phyloP scores from a whole-genome alignment of 2,329 filamentous ascomycete species.

The Fusarium tanahbumbuense region DNA sequence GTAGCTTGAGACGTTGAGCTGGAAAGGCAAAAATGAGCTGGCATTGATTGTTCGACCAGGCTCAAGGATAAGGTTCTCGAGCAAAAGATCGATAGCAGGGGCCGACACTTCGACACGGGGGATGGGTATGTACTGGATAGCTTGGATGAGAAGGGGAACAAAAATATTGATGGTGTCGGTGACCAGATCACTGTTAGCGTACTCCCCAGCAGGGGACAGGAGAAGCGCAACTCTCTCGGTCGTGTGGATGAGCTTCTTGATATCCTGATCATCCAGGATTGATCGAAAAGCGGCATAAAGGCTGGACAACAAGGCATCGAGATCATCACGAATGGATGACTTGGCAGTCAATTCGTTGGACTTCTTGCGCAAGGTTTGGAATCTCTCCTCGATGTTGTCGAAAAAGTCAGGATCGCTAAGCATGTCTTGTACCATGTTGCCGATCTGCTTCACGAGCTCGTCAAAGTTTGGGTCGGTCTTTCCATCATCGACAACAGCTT shows the following conservation, averaged over 20 bases:
- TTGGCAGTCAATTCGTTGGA: slow-evolving; percentile 73
- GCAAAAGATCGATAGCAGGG: slow-evolving; percentile 83
- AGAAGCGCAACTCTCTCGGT: slow-evolving; percentile 75
- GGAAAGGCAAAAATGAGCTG: slow-evolving; percentile 89
- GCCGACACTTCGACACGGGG: slow-evolving; percentile 89
- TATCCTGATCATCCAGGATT: slow-evolving; percentile 76
- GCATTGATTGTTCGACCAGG: slow-evolving; percentile 86
- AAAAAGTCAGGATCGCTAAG: slow-evolving; percentile 89
- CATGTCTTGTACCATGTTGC: slow-evolving; percentile 80
- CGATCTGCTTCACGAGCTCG: slow-evolving; percentile 77
- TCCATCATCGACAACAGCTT: slow-evolving; percentile 77
- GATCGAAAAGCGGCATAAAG: slow-evolving; percentile 74
- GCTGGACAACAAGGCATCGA: slow-evolving; percentile 78
- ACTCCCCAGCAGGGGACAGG: slow-evolving; percentile 72
- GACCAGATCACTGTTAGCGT: slow-evolving; percentile 77
- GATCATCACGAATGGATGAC: slow-evolving; percentile 76
- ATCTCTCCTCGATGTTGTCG: slow-evolving; percentile 72
- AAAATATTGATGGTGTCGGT: slow-evolving; percentile 84
- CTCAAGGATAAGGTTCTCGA: slow-evolving; percentile 92
- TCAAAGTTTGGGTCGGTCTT: slow-evolving; percentile 86
- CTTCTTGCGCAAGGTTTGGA: slow-evolving; percentile 63
- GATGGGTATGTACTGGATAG: slow-evolving; percentile 88
- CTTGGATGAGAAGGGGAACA: slow-evolving; percentile 79
- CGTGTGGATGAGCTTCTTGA: slow-evolving; percentile 76
- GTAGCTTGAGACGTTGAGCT: slow-evolving; percentile 81